Evolutionary conservation across 2,329 filamentous ascomycete genomes (phyloP), one percentile per base, ranked within the genome.

Genomic region (Acrocalymma vagum): DNA sequence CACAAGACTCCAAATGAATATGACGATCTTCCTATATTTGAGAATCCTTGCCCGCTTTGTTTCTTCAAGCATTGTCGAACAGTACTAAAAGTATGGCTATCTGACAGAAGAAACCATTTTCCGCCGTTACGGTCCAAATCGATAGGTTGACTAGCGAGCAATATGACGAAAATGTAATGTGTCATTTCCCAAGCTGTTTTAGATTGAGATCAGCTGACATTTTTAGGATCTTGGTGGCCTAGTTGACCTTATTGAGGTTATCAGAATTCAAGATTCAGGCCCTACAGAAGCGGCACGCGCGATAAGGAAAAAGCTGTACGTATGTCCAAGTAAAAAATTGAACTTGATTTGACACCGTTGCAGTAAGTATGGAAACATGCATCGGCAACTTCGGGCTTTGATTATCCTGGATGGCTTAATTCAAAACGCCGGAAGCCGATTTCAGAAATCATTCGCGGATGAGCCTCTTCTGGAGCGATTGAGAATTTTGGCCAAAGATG

Each of bases 301-400:
- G 31, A 82, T 99, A 58, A 85, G 94, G 46, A 99, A 99, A 82
- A 97, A 97, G 77, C 83, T 99, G 80, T 86, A 69, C 63, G 82
- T 67, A 7, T 13, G 10, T n/a, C 14, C n/a, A 11, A 20, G 20
- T 48, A 9, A 29, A 22, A 13, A 4, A 38, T 29, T 26, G 21
- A 18, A 14, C 24, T 20, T n/a, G 14, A 20, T 44, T 53, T 67
- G 34, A 67, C 29, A 6, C n/a, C 2, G 14, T 1, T 9, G 5
- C 28, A 86, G 83, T 24, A 99, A 99, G 76, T 97, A 99, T 72
- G 94, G 94, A 58, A 95, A 85, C 62, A 80, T 89, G n/a, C 93
- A 97, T 70, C 87, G 91, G 33, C 94, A 99, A 71, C 79, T 97
- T 22, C 84, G 94, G 45, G 88, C 94, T 23, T 81, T 99, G 15